phyloP scores from a whole-genome alignment of 768 basidiomycete genomes.

The Tricholoma matsutake region DNA sequence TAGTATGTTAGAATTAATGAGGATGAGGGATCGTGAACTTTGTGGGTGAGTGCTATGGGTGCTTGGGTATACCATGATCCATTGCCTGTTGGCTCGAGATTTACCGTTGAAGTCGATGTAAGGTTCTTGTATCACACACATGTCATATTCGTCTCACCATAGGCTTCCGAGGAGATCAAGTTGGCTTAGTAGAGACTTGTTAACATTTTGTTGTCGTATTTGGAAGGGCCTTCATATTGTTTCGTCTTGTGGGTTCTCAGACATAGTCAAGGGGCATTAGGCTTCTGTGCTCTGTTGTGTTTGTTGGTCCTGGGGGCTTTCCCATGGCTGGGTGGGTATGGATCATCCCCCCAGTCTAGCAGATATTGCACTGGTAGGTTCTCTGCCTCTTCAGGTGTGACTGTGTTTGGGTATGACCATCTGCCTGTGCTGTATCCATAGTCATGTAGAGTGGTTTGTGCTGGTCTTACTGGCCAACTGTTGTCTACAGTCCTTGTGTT shows the following conservation, averaged over 20 bases:
- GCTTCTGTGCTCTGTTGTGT: background rate
- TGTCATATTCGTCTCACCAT: too few species aligned
- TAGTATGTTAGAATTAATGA: background rate
- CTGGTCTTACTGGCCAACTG: too few species aligned
- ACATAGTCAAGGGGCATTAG: background rate
- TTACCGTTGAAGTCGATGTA: background rate
- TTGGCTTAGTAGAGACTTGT: background rate
- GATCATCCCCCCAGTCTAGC: background rate
- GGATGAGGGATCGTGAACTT: background rate
- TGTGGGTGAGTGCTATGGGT: conserved; percentile 4
- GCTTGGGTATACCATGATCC: conserved; percentile 7
- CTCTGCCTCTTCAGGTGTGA: too few species aligned
- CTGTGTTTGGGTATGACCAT: too few species aligned
- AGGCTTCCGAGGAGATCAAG: too few species aligned
- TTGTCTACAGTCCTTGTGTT: too few species aligned
- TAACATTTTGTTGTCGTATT: background rate
- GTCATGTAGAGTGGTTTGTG: too few species aligned
- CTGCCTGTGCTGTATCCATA: too few species aligned
- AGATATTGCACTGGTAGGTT: background rate
- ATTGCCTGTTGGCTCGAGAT: background rate
- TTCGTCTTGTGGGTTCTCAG: background rate
- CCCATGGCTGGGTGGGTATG: background rate
- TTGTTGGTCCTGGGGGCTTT: background rate
- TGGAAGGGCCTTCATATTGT: background rate
- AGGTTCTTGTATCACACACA: too few species aligned